phyloP scores from a whole-genome alignment of 2,329 filamentous ascomycete species.

The Claviceps sorghi region DNA sequence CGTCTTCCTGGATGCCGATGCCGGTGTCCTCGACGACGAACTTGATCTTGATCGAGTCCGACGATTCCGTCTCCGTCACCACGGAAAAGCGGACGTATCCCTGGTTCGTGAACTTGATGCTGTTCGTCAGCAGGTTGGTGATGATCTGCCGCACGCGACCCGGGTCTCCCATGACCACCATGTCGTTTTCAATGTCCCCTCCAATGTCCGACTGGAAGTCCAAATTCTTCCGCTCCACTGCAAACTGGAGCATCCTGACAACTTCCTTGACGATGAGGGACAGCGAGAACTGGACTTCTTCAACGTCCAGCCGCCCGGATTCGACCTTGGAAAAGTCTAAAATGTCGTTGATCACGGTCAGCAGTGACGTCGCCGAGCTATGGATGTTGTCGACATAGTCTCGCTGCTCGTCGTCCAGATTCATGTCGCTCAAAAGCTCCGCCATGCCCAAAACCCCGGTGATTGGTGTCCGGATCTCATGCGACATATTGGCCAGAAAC shows the following conservation, averaged over 20 bases:
- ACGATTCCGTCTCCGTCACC: conserved; percentile 45
- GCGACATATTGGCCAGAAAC: conserved; percentile 70
- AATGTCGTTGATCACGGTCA: conserved; percentile 86
- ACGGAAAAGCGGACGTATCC: conserved; percentile 55
- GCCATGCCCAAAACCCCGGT: conserved; percentile 71
- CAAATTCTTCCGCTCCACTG: conserved; percentile 65
- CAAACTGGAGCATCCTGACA: conserved; percentile 76
- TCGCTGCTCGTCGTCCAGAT: conserved; percentile 53
- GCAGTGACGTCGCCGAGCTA: conserved; percentile 62
- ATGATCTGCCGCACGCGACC: conserved; percentile 73
- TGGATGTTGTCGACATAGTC: conserved; percentile 68
- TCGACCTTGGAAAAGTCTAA: conserved; percentile 81
- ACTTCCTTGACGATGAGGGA: conserved; percentile 64
- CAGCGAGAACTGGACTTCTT: conserved; percentile 67
- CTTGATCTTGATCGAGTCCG: conserved; percentile 50
- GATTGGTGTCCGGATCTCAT: conserved; percentile 66
- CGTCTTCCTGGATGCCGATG: conserved; percentile 68
- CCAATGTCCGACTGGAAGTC: conserved; percentile 54
- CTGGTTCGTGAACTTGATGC: conserved; percentile 59
- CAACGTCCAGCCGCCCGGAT: conserved; percentile 60
- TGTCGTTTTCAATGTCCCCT: conserved; percentile 45
- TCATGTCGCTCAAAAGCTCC: conserved; percentile 55
- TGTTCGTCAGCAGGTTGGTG: conserved; percentile 64
- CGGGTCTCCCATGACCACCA: conserved; percentile 76
- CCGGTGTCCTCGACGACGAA: conserved; percentile 67